phyloP scores from a whole-genome alignment of 2,329 filamentous ascomycete genomes.

The Parascedosporium putredinis region DNA sequence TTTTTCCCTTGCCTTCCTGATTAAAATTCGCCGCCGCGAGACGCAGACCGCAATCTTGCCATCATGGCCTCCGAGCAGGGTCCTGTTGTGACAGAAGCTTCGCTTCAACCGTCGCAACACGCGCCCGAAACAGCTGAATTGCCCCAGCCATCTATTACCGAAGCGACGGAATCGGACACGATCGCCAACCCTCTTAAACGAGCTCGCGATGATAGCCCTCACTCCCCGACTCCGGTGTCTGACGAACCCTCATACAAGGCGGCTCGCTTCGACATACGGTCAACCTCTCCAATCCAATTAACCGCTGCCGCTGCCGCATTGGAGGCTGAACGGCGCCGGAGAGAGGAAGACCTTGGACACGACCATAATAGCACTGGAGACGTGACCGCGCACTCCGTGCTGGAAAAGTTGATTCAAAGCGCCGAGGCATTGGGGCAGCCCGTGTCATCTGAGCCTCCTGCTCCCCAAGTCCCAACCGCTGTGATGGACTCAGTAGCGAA shows the following conservation, averaged over 20 bases:
- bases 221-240: slow-evolving; percentile 22
- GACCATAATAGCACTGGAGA: slow-evolving; percentile 35
- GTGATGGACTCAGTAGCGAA: slow-evolving; percentile 31
- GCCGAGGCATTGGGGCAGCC: slow-evolving; percentile 37
- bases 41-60: slow-evolving; percentile 13
- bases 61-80: slow-evolving; percentile 45
- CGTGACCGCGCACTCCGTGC: slow-evolving; percentile 41
- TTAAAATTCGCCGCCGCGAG: slow-evolving; percentile 15
- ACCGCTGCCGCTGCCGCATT: slow-evolving; percentile 40
- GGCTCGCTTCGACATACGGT: slow-evolving; percentile 26
- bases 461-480: slow-evolving; percentile 37
- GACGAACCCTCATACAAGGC: slow-evolving; percentile 15
- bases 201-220: slow-evolving; percentile 23
- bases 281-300: slow-evolving; percentile 33
- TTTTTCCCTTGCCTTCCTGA: slow-evolving; percentile 14
- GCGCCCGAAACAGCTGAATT: slow-evolving; percentile 17
- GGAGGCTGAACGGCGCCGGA: slow-evolving; percentile 40
- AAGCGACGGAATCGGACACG: slow-evolving; percentile 19
- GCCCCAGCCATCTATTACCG: slow-evolving; percentile 1
- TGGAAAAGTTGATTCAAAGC: slow-evolving; percentile 18
- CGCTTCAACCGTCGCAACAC: slow-evolving; percentile 26
- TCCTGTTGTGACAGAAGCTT: slow-evolving; percentile 40
- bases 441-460: slow-evolving; percentile 40
- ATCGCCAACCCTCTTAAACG: slow-evolving; percentile 31
- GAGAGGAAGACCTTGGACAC: slow-evolving; percentile 29